Evolutionary conservation across 2,329 filamentous ascomycete species (phyloP), one percentile per base, ranked within the genome.

Genomic region (Trichothecium roseum): DNA sequence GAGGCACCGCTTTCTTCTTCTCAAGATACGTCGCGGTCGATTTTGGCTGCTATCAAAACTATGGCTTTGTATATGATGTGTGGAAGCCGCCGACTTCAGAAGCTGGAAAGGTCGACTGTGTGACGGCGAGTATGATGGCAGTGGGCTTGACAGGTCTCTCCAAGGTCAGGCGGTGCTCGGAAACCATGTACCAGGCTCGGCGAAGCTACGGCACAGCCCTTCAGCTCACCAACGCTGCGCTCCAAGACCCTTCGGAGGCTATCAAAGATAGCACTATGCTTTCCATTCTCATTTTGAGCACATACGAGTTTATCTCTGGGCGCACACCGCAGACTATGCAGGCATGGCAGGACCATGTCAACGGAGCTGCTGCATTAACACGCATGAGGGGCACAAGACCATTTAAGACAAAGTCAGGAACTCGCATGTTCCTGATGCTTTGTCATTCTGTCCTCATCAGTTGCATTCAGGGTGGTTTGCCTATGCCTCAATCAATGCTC

Each of bases 291-390:
- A 64, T 75, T 31, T 57, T 75, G 5, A 64, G 68, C 30, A 65
- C 70, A 4, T 75, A 68, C 42, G 70, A 74, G 48, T 68, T 67
- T 44, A 57, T 74, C 40, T 64, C 66, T 9, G 68, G 68, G 13
- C 58, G 54, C 15, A 62, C 57, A 6, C 52, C 58, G 7, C 57
- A 62, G 35, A 71, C 67, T 0, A 56, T 72, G 43, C 52, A 58
- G 35, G 66, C 66, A 9, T 74, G 69, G 64, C 62, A 68, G 38
- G 56, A 69, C 35, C 71, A 74, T 44, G 58, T 74, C 27, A 65
- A 64, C 32, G 70, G 69, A 8, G 70, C 71, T 3, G 63, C 64
- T 3, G 60, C 63, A 4, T 54, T 75, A 16, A 64, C 69, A 8
- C 60, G 57, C 35, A 56, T 73, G 42, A 62, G 71, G 34, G 71